Evolutionary conservation across 139 green algal genomes (phyloP).

Genomic region (Chlamydomonas schloesseri): DNA sequence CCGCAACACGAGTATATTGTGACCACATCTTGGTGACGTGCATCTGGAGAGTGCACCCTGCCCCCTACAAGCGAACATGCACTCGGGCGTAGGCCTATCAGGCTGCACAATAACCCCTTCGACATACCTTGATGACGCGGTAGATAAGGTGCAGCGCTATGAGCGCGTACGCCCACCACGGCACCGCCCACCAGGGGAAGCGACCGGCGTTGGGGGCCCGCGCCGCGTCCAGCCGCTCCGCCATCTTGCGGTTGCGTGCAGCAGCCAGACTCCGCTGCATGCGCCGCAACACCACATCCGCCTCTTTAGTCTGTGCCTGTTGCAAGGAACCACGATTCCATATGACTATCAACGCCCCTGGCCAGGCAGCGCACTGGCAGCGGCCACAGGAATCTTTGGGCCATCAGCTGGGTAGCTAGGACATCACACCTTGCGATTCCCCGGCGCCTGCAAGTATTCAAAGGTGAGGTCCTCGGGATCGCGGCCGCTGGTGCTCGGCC

Average conservation of each 20-base stretch:
- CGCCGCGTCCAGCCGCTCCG: background rate
- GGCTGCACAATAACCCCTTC: too few species aligned
- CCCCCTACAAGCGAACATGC: too few species aligned
- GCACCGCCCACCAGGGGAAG: slow-evolving; percentile 28
- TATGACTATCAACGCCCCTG: too few species aligned
- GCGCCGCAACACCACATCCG: slow-evolving; percentile 15
- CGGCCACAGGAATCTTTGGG: too few species aligned
- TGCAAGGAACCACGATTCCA: too few species aligned
- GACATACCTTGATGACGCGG: slow-evolving; percentile 47
- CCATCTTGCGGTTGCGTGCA: slow-evolving; percentile 7
- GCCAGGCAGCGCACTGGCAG: too few species aligned
- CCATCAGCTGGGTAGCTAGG: too few species aligned
- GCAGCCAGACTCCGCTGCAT: slow-evolving; percentile 30
- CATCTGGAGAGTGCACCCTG: too few species aligned
- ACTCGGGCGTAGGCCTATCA: too few species aligned
- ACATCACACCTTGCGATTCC: background rate
- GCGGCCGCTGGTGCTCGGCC: background rate
- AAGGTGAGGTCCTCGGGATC: background rate
- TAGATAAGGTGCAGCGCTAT: slow-evolving; percentile 48
- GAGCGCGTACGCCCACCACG: slow-evolving; percentile 55
- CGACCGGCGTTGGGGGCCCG: background rate
- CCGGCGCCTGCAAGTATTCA: background rate
- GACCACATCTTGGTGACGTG: too few species aligned
- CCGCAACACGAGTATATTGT: too few species aligned
- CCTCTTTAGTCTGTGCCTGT: slow-evolving; percentile 4